Percentiles rank a stretch among this genome's conserved stretches.
Conservation (phyloP, 257 asterid species). For the Fraxinus americana region DNA sequence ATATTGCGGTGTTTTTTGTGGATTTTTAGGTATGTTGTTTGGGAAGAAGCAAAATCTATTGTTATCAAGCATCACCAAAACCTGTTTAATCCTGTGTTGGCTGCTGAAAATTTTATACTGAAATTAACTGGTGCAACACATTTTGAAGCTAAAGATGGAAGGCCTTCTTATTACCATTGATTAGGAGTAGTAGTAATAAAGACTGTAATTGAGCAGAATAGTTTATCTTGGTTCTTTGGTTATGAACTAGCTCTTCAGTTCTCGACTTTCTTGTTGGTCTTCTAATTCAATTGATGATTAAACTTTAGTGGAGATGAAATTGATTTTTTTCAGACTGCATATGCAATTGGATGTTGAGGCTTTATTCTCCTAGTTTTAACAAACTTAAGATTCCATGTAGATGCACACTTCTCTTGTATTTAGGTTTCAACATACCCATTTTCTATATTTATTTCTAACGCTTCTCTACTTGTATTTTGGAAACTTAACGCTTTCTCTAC, state of each 20-base stretch:
- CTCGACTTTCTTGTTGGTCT: neutral
- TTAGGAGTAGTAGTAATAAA: no score
- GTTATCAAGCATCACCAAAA: neutral
- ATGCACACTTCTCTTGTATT: neutral
- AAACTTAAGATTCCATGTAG: neutral
- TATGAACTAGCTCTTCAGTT: neutral
- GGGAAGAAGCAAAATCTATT: no score
- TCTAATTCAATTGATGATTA: neutral
- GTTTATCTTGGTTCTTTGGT: neutral
- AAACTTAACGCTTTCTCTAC: neutral
- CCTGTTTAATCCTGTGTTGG: neutral
- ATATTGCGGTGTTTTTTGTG: no score
- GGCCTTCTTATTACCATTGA: neutral
- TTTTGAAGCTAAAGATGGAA: no score
- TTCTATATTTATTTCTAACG: neutral
- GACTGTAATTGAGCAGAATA: no score
- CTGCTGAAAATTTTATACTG: neutral
- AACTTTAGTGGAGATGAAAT: neutral
- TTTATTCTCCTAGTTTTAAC: neutral
- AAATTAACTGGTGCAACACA: no score
- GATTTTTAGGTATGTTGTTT: no score
- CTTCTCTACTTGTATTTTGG: neutral
- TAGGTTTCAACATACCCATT: neutral
- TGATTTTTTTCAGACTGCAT: neutral
- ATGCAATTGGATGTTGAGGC: neutral